Evolutionary conservation across 176 grass and related monocot genomes (phyloP).

Genomic region (Tuctoria greenei): DNA sequence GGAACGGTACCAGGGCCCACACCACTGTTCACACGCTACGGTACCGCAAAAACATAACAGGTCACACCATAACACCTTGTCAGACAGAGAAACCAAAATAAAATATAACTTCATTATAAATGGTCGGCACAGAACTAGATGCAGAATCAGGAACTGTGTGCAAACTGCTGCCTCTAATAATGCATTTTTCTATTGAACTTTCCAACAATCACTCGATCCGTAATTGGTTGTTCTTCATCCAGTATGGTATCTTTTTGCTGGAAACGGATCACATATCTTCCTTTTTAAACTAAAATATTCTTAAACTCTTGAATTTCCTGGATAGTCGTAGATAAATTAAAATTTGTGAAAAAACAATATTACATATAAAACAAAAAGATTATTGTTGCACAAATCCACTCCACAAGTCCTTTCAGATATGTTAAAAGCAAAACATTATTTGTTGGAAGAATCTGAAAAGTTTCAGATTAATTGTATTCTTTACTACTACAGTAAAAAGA

Average conservation of each 20-base stretch:
- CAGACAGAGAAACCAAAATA: too few relatives aligned
- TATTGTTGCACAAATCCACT: too few relatives aligned
- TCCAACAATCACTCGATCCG: neutral
- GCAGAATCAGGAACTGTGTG: neutral
- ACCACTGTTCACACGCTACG: too few relatives aligned
- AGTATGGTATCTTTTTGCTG: neutral
- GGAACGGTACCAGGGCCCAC: too few relatives aligned
- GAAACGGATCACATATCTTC: neutral
- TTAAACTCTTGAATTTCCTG: neutral
- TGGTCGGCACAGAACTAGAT: neutral
- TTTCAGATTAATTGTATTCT: neutral
- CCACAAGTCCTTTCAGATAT: neutral
- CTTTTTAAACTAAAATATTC: neutral
- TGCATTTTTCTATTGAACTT: neutral
- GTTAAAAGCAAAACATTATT: neutral
- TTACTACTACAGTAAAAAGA: neutral
- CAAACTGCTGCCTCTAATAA: neutral
- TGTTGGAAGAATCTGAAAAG: too few relatives aligned
- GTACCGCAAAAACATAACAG: too few relatives aligned
- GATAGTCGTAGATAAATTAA: neutral
- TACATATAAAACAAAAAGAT: neutral
- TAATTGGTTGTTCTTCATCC: neutral
- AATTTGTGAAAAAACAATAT: neutral
- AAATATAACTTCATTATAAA: too few relatives aligned
- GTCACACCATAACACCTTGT: too few relatives aligned